Base-by-base conservation (phyloP, 2,329 filamentous ascomycete species). In the Trichoderma polysporum region DNA sequence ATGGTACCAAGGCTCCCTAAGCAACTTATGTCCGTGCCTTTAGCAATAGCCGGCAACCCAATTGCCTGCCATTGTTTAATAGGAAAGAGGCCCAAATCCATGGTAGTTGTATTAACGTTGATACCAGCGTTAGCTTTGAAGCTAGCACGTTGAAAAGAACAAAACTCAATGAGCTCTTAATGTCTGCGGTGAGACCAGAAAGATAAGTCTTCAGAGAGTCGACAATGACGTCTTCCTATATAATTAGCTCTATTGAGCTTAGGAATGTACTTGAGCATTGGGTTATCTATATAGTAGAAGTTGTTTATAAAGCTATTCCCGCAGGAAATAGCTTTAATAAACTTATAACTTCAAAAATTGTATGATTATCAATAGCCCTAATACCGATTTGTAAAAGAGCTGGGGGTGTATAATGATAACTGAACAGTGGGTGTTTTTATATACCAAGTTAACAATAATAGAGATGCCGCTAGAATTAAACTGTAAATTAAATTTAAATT, bases 211-310 rank as follows among this genome's bases (percentile, higher is more conserved):
- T 80, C 9, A 85, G 72, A 22, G 81, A 76, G 4, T 76, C 77
- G 5, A 84, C 73, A 0, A 82, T 85, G 35, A 86, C 74, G 10
- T 82, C 79, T 39, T 83, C 77, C 83, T 83, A 86, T 49, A 78
- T 72, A 2, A 82, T 73, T 1, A 75, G 73, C 27, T 74, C 72
- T 8, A 81, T 45, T 45, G n/a, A 45, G 41, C 9, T 22, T 3
- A 45, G n/a, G 41, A 45, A 45, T 45, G n/a, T 45, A 45, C 12
- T 45, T 10, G 12, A 45, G 41, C n/a, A 45, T 19, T 12, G 41
- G 22, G 12, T 45, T 19, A 12, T 45, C 41, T 19, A 22, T 4
- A 12, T 45, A 19, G 22, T 45, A 4, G 41, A 22, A 2, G 7
- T 45, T 4, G 41, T 19, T 19, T 45, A 19, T 10, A 45, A 12